Percentiles rank a stretch among this genome's conserved stretches.
phyloP scores from a whole-genome alignment of 352 stramenopile genomes.

The Phytophthora idaei region DNA sequence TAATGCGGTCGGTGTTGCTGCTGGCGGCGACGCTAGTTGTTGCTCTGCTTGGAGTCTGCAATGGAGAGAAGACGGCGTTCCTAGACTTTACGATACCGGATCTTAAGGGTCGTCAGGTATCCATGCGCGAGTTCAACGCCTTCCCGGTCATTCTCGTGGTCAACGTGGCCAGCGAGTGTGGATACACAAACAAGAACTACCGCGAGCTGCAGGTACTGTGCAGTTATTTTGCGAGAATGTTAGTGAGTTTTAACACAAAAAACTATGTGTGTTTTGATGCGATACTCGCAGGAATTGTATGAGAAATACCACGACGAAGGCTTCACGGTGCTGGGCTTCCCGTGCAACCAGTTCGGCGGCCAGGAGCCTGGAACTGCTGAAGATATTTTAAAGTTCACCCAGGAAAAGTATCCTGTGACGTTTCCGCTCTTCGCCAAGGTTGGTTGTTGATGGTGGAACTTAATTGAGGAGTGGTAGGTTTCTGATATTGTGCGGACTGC shows the following conservation, averaged over 20 bases:
- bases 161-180: conserved; percentile 82
- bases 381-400: conserved; percentile 81
- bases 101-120: conserved; percentile 45
- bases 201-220: conserved; percentile 58
- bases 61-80: conserved; percentile 40
- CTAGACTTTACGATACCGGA: conserved; percentile 67
- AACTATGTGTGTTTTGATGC: background rate
- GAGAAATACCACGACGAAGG: conserved; percentile 74
- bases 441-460: background rate
- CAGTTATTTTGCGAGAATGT: background rate
- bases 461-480: background rate
- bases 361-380: conserved; percentile 84
- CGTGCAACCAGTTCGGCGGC: conserved; percentile 96
- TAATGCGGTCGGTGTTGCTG: conserved; percentile 23
- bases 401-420: conserved; percentile 73
- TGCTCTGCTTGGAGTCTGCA: conserved; percentile 6
- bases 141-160: conserved; percentile 79
- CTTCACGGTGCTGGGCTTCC: conserved; percentile 93
- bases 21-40: conserved; percentile 17
- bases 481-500: conserved; percentile 5
- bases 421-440: conserved; percentile 91
- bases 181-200: conserved; percentile 87
- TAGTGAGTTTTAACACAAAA: background rate
- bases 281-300: conserved; percentile 54
- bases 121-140: conserved; percentile 55